Conservation (phyloP, 2,329 filamentous ascomycete species). For the Exophiala viscosa region DNA sequence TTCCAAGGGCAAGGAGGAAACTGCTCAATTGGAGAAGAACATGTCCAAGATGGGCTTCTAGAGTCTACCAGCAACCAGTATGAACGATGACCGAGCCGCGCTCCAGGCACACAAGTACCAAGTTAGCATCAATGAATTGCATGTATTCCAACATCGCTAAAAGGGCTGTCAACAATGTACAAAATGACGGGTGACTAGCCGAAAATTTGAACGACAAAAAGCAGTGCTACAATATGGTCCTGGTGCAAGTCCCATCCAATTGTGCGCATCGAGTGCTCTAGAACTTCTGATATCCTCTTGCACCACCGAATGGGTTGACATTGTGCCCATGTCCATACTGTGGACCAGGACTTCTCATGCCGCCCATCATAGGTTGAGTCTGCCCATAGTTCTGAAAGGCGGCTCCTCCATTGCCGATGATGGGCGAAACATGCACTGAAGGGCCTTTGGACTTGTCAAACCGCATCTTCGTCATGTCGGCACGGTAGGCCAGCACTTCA, state of each 20-base stretch:
- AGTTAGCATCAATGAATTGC: too few species aligned
- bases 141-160: too few species aligned
- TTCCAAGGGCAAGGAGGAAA: constrained; percentile 4
- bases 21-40: constrained; percentile 2
- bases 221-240: background rate
- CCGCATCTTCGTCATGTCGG: constrained; percentile 25
- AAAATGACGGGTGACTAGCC: too few species aligned
- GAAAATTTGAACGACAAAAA: background rate
- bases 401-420: constrained; percentile 20
- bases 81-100: too few species aligned
- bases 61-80: background rate
- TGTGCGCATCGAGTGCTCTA: too few species aligned
- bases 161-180: too few species aligned
- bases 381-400: constrained; percentile 8
- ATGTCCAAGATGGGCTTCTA: constrained; percentile 5
- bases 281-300: constrained; percentile 21
- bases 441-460: constrained; percentile 19
- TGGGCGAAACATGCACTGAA: constrained; percentile 8
- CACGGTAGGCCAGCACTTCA: constrained; percentile 34
- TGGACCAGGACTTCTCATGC: constrained; percentile 13
- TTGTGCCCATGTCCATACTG: constrained; percentile 15
- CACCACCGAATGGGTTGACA: constrained; percentile 4
- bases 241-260: background rate
- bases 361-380: constrained; percentile 19
- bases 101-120: too few species aligned